Evolutionary conservation across 306 rosid genomes (phyloP).

Genomic region (Benincasa hispida): DNA sequence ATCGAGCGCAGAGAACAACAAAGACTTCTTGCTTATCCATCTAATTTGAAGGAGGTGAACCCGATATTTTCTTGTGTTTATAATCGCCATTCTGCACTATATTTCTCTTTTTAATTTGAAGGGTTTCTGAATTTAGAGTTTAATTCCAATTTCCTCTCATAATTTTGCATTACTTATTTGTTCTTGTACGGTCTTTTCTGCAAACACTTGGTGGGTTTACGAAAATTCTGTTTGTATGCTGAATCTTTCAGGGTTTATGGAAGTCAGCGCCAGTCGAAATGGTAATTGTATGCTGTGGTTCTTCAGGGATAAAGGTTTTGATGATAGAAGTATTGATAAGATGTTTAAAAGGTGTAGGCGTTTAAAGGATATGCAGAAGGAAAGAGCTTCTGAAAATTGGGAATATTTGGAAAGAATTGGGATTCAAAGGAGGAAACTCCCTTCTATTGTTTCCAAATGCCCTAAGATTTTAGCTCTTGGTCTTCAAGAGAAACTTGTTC

Average conservation of each 20-base stretch:
- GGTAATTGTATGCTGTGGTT: constrained; percentile 69
- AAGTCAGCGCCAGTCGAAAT: constrained; percentile 35
- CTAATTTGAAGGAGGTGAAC: neutral
- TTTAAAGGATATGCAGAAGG: constrained; percentile 43
- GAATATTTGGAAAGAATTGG: constrained; percentile 59
- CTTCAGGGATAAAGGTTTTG: constrained; percentile 83
- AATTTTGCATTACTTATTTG: neutral
- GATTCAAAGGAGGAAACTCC: constrained; percentile 75
- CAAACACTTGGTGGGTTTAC: neutral
- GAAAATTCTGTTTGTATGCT: neutral
- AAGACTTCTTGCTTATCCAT: neutral
- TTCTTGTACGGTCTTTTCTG: neutral
- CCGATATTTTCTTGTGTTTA: neutral
- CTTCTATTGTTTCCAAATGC: constrained; percentile 68
- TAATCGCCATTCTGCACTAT: neutral
- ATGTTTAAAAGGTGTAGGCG: constrained; percentile 66
- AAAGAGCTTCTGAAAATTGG: constrained; percentile 75
- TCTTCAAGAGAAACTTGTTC: constrained; percentile 70
- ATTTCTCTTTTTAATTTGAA: neutral
- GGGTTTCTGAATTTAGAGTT: neutral
- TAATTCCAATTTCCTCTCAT: neutral
- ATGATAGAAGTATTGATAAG: constrained; percentile 51
- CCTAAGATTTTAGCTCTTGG: constrained; percentile 71
- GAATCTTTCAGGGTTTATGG: constrained; percentile 29
- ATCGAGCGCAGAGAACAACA: neutral